These are phyloP conservation scores for Zopfochytrium polystomum DNA, from an alignment of 371 early-diverging fungal species.

Conservation along the genomic window DNA sequence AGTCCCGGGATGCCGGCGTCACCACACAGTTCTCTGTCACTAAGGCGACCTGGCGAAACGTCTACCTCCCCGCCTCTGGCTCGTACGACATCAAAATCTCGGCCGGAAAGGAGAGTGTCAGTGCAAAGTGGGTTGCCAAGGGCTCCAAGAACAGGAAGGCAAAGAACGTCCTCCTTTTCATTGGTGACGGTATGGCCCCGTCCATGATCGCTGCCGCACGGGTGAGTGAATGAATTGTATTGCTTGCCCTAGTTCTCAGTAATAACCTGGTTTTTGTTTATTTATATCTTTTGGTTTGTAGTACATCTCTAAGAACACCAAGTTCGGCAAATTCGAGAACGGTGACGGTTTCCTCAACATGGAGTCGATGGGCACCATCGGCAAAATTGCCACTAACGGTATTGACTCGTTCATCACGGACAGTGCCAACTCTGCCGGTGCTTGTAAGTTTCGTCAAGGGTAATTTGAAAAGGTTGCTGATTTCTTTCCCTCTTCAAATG, in stretches of 20 bases:
- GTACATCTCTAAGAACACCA: slow-evolving; percentile 31
- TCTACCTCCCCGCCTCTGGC: slow-evolving; percentile 58
- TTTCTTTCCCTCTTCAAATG: not conserved
- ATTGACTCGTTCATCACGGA: slow-evolving; percentile 71
- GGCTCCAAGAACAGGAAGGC: slow-evolving; percentile 59
- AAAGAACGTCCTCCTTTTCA: slow-evolving; percentile 70
- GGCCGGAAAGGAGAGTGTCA: slow-evolving; percentile 42
- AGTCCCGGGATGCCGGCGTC: slow-evolving; percentile 41
- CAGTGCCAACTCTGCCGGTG: slow-evolving; percentile 72
- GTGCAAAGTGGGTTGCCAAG: slow-evolving; percentile 50
- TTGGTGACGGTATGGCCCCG: slow-evolving; percentile 67
- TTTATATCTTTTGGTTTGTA: not conserved
- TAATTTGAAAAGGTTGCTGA: not conserved
- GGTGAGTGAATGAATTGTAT: not conserved
- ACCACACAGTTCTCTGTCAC: slow-evolving; percentile 52
- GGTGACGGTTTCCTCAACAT: slow-evolving; percentile 53
- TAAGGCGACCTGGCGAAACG: slow-evolving; percentile 49
- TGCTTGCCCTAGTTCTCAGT: not conserved
- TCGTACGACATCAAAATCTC: slow-evolving; percentile 51
- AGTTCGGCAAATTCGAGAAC: slow-evolving; percentile 33
- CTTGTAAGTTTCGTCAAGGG: slow-evolving; percentile 46
- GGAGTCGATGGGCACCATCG: slow-evolving; percentile 64
- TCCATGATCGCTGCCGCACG: slow-evolving; percentile 40
- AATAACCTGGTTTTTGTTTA: not conserved
- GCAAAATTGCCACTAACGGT: slow-evolving; percentile 68